Evolutionary conservation across 192 early-diverging fungal species (phyloP), one percentile per base, ranked within the genome.

Genomic region (Backusella australiensis): DNA sequence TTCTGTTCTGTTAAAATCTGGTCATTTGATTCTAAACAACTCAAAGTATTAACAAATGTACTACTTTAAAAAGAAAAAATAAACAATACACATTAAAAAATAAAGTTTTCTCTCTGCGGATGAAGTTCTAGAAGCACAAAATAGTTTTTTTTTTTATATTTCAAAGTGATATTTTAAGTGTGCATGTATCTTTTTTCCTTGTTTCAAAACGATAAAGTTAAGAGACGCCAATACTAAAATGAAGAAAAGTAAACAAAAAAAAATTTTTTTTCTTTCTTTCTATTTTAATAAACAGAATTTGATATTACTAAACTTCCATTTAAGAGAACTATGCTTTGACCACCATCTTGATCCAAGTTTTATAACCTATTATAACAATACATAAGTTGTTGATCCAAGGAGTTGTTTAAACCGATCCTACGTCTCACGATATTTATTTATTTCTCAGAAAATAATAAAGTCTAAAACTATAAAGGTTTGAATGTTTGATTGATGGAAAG

Each of bases 41-140:
- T 19, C 46, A 49, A 44, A 44, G 42, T 44, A 14, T 44, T 44
- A 44, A 49, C 17, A 49, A 49, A 49, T 49, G 46, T 49, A 49
- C 46, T 6, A 49, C 46, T 49, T n/a, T 17, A 4, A 44, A 44
- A 11, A 49, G 29, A n/a, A 49, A 49, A n/a, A 49, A 49, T 49
- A 49, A 49, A 49, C 46, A 49, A 49, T n/a, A 19, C 17, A 5
- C 46, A 49, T 49, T 6, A 49, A 17, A 49, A 49, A 49, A 19
- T 49, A 49, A 49, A 19, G 46, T 49, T 49, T 49, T 49, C 17
- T 49, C 46, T 19, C 46, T 19, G 15, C 4, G 21, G 21, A 59
- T 59, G 56, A 59, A 59, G 56, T 59, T 59, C 56, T 59, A 59
- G 56, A 59, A 59, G 56, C 56, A 59, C 23, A 1, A 59, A 59